These are phyloP conservation scores for Penicillium sp. DNA, from an alignment of 2,329 filamentous ascomycete species.

Conservation along the genomic window DNA sequence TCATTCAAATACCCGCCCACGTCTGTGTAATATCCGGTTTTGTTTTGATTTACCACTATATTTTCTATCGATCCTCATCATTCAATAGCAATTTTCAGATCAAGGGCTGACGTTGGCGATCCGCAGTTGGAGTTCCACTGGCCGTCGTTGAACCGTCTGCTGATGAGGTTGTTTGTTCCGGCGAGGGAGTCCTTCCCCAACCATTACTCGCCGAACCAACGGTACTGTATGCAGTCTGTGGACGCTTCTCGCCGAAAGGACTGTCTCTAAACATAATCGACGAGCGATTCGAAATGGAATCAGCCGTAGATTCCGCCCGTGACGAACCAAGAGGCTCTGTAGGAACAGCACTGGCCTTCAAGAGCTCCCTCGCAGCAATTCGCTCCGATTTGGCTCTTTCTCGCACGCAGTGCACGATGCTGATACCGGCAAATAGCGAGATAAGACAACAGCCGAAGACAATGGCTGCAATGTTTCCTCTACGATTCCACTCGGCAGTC, in stretches of 20 bases:
- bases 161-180: not conserved
- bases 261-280: conserved; percentile 12
- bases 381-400: conserved; percentile 14
- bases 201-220: not conserved
- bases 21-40: not conserved
- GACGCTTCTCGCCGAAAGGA: conserved; percentile 3
- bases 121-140: not conserved
- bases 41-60: not conserved
- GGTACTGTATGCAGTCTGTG: conserved; percentile 1
- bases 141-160: not conserved
- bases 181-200: not conserved
- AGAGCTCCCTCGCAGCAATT: conserved; percentile 10
- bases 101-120: not conserved
- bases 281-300: conserved; percentile 6
- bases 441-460: conserved; percentile 12
- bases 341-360: not conserved
- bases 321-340: not conserved
- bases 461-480: conserved; percentile 18
- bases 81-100: not conserved
- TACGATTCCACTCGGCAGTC: conserved; percentile 10
- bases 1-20: no score
- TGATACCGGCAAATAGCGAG: conserved; percentile 12
- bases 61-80: not conserved
- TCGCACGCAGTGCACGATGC: conserved; percentile 5
- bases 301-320: not conserved